Evolutionary conservation across 345 rosid species (phyloP), one percentile per base, ranked within the genome.

Genomic region (Hirschfeldia incana): DNA sequence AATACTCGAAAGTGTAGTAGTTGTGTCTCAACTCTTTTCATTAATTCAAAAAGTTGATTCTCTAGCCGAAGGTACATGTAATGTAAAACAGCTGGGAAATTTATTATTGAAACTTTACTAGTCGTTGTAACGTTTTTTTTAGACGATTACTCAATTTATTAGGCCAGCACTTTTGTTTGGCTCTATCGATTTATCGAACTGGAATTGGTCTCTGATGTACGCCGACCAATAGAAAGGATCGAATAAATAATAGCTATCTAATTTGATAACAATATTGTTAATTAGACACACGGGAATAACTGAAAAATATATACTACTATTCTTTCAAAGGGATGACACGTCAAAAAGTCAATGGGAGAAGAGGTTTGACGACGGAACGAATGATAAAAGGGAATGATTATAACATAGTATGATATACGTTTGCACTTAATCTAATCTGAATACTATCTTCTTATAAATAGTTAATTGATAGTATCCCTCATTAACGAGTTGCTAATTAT

Each of bases 221-320:
- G 26, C 12, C 79, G 27, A 76, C 79, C 61, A 67, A 59, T 76
- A 30, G 51, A 68, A 69, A 39, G 11, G 15, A 57, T 75, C 30
- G 12, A 65, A 26, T 67, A 29, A 67, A 74, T 15, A n/a, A 21
- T 32, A 21, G 17, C 58, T 51, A 34, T 33, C 4, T n/a, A 44
- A 55, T 36, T 37, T 53, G 57, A 34, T 67, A 67, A 37, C 34
- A 76, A 39, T 46, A 46, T 67, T 16, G 29, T 39, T 42, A 57
- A 16, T 21, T 21, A 21, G 21, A 21, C 21, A 21, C 21, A 21
- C 17, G 13, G 27, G 28, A 74, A 65, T 32, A 17, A 32, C 64
- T 74, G 1, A 10, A n/a, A 62, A 16, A 0, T 34, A 17, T 74
- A 64, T 32, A 64, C 9, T 34, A 75, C 4, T 28, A 17, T 39